Evolutionary conservation across 1,139 yeast genomes (phyloP).

Genomic region (Protomyces inundatus): DNA sequence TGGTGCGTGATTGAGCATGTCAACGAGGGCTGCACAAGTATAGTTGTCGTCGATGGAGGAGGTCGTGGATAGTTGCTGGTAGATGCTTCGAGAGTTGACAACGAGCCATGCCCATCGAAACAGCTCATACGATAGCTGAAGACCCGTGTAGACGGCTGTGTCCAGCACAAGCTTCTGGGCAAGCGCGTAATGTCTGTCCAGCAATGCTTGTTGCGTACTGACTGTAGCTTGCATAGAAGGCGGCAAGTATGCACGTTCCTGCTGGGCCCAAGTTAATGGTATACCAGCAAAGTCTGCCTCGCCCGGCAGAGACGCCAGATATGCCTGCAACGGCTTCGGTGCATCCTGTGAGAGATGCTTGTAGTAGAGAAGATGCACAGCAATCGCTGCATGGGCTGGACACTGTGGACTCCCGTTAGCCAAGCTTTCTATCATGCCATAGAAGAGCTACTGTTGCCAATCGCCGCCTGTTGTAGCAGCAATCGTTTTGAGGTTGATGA

Average conservation of each 20-base stretch:
- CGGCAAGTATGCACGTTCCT: neutral
- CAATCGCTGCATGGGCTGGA: slow-evolving; percentile 21
- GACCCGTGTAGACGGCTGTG: neutral
- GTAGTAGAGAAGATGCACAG: slow-evolving; percentile 9
- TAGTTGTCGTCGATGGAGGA: slow-evolving; percentile 22
- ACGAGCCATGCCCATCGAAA: slow-evolving; percentile 27
- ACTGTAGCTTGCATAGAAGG: neutral
- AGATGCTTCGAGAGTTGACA: slow-evolving; percentile 26
- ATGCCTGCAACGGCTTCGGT: neutral
- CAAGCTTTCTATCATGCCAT: too few species aligned
- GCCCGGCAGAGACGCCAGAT: slow-evolving; percentile 8
- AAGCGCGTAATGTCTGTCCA: neutral
- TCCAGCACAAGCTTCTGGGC: neutral
- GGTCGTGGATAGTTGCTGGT: slow-evolving; percentile 10
- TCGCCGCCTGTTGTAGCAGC: slow-evolving; percentile 4
- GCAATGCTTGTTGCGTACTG: neutral
- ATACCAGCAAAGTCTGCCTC: neutral
- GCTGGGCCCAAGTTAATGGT: slow-evolving; percentile 8
- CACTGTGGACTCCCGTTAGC: slow-evolving; percentile 3
- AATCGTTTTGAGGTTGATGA: slow-evolving; percentile 10
- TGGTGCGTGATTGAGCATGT: slow-evolving; percentile 26
- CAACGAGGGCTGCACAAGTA: slow-evolving; percentile 25
- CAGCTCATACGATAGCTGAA: neutral
- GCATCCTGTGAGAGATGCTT: neutral
- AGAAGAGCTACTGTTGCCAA: slow-evolving; percentile 7